Percentiles rank a stretch among this genome's conserved stretches.
phyloP scores from a whole-genome alignment of 768 basidiomycete genomes.

The Cystobasidium ongulense region DNA sequence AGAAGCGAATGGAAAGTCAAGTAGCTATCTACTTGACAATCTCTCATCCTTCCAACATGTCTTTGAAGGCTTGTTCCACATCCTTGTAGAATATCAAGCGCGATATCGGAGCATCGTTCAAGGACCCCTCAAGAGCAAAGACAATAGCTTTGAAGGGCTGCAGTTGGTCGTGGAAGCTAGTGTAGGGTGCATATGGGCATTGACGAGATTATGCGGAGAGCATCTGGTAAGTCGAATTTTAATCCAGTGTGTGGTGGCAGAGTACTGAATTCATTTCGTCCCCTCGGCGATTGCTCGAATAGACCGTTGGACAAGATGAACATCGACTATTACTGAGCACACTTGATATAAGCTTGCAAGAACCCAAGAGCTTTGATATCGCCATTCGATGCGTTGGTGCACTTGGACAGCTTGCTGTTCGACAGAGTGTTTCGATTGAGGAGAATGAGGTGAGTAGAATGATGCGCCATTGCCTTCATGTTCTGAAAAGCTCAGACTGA shows the following conservation, averaged over 20 bases:
- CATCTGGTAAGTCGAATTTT: constrained; percentile 20
- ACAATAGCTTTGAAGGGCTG: neutral
- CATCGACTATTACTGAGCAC: constrained; percentile 40
- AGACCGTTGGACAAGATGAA: constrained; percentile 39
- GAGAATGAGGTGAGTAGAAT: constrained; percentile 45
- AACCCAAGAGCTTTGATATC: constrained; percentile 34
- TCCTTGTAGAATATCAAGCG: constrained; percentile 5
- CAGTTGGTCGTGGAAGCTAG: constrained; percentile 16
- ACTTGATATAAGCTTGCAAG: constrained; percentile 33
- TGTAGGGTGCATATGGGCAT: constrained; percentile 6
- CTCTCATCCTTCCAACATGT: neutral
- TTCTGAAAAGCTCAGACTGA: no score
- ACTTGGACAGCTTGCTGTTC: constrained; percentile 44
- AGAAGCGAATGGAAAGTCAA: neutral
- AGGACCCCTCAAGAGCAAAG: neutral
- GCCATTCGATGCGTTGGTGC: constrained; percentile 44
- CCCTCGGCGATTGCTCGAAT: neutral
- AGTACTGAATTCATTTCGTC: neutral
- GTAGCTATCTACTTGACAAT: neutral
- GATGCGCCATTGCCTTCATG: neutral
- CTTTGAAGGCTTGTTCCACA: constrained; percentile 25
- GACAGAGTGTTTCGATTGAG: constrained; percentile 41
- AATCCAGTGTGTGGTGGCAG: no score
- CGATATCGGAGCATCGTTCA: neutral
- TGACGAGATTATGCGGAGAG: neutral